Evolutionary conservation across 139 green algal species (phyloP).

Genomic region (Coccomyxa sp.): DNA sequence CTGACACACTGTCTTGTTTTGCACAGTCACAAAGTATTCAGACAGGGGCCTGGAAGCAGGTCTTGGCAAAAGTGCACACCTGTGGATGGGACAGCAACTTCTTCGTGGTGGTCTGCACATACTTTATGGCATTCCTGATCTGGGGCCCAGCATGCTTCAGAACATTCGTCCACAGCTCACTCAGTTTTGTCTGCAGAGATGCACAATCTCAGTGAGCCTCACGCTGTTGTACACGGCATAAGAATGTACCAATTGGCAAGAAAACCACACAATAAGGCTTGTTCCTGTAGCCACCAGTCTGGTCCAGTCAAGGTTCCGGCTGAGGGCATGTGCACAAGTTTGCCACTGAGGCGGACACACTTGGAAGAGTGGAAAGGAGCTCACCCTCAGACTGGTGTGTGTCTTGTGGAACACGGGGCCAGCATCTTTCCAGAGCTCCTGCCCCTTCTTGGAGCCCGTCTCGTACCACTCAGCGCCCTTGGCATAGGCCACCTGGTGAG

Average conservation of each 20-base stretch:
- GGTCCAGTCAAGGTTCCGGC: too few species aligned
- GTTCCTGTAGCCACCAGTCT: too few species aligned
- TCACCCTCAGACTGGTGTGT: background rate
- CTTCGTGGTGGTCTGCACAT: background rate
- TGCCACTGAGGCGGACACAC: too few species aligned
- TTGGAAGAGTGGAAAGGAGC: too few species aligned
- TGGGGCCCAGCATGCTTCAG: background rate
- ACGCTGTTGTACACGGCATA: too few species aligned
- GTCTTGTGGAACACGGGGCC: background rate
- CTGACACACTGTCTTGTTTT: too few species aligned
- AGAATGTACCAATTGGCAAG: too few species aligned
- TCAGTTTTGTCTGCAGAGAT: background rate
- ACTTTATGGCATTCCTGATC: background rate
- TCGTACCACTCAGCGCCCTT: background rate
- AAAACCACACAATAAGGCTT: too few species aligned
- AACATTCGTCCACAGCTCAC: background rate
- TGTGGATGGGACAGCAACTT: background rate
- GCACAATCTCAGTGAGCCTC: background rate
- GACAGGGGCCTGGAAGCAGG: too few species aligned
- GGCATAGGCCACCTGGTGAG: background rate
- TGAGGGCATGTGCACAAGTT: too few species aligned
- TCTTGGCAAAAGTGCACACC: background rate
- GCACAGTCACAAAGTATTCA: too few species aligned
- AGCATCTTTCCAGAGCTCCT: background rate
- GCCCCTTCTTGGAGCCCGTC: background rate